A percentile compares a stretch with the other conserved stretches of the same genome.
These are phyloP conservation scores for Antitrichia curtipendula DNA, from an alignment of 225 moss, liverwort and hornwort genomes.

Conservation along the genomic window DNA sequence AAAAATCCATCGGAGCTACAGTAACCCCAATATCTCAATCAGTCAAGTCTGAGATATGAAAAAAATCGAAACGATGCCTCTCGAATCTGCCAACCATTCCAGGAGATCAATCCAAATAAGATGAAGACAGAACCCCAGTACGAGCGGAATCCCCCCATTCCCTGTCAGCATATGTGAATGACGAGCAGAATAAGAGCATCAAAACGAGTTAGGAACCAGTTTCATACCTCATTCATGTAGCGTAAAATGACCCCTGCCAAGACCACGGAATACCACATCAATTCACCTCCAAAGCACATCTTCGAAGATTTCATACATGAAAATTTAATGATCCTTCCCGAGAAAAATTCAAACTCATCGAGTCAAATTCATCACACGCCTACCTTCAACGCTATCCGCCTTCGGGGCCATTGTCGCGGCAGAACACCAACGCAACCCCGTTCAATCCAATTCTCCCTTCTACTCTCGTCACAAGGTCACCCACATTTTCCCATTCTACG, in stretches of 20 bases:
- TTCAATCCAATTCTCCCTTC: background rate
- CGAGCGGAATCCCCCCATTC: background rate
- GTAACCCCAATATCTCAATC: background rate
- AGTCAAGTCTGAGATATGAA: background rate
- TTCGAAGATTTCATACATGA: background rate
- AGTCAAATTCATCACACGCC: background rate
- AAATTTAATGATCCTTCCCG: background rate
- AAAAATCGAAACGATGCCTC: background rate
- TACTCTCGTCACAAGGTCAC: background rate
- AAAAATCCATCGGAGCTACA: background rate
- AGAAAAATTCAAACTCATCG: background rate
- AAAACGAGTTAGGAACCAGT: background rate
- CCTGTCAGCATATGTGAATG: background rate
- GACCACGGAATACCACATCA: background rate
- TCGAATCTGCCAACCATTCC: background rate
- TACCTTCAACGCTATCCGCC: conserved; percentile 48
- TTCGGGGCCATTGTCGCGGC: conserved; percentile 24
- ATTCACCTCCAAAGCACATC: background rate
- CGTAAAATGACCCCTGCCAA: conserved; percentile 57
- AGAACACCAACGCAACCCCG: background rate
- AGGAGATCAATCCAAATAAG: background rate
- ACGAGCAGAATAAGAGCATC: background rate
- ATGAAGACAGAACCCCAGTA: background rate
- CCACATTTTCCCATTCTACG: background rate
- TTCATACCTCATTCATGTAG: conserved; percentile 68